Evolutionary conservation across 2,329 filamentous ascomycete genomes (phyloP), one percentile per base, ranked within the genome.

Genomic region (Pseudogymnoascus pannorum): DNA sequence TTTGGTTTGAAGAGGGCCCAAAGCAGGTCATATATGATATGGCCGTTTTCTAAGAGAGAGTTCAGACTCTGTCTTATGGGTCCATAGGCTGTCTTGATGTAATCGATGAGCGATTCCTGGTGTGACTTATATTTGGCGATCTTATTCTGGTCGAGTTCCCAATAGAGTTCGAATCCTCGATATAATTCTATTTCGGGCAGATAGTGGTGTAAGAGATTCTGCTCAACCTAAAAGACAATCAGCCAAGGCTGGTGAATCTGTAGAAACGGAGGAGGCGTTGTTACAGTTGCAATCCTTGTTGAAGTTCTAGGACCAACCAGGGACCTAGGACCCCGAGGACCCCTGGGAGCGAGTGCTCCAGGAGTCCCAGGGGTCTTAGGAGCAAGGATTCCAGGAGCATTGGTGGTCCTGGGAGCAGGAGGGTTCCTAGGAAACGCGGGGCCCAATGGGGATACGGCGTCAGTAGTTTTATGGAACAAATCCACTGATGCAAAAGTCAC

Each of bases 321-420:
- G n/a, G n/a, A n/a, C n/a, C n/a, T n/a, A n/a, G n/a, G n/a, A n/a
- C n/a, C n/a, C n/a, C n/a, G n/a, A n/a, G n/a, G n/a, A n/a, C n/a
- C n/a, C n/a, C n/a, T n/a, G n/a, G n/a, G n/a, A n/a, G n/a, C n/a
- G n/a, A n/a, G n/a, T n/a, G n/a, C n/a, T n/a, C n/a, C n/a, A n/a
- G n/a, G n/a, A n/a, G n/a, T n/a, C n/a, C n/a, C n/a, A n/a, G n/a
- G n/a, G n/a, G n/a, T n/a, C n/a, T n/a, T n/a, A n/a, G n/a, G n/a
- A 63, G 57, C 67, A 72, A 61, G 64, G 66, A 63, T 68, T 74
- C 16, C 65, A n/a, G n/a, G n/a, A n/a, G n/a, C n/a, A n/a, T n/a
- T n/a, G n/a, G n/a, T n/a, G n/a, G n/a, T n/a, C n/a, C n/a, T n/a
- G n/a, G 59, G 66, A 75, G 64, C 65, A 24, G 64, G n/a, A n/a